Base-by-base conservation (phyloP, 306 rosid genomes). In the Ammopiptanthus mongolicus region DNA sequence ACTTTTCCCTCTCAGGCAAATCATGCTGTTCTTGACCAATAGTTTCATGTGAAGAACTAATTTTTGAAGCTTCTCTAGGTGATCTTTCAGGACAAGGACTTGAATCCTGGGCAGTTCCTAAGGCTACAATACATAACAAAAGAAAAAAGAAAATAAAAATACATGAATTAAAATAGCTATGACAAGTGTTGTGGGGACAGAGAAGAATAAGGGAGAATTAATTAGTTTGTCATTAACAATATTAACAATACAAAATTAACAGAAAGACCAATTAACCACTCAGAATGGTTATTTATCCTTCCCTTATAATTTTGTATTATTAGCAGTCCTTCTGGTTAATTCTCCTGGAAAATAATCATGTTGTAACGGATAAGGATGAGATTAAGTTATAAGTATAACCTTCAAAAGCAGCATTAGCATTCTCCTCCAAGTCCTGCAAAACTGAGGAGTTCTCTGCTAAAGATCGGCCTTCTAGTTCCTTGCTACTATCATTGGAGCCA, bases 351-450 rank as follows among this genome's bases (percentile, higher is more conserved):
- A 60, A 25, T 3, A 52, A 58, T 7, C 36, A 10, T 41, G 8
- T n/a, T 46, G 2, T 14, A 34, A 59, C 5, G 25, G 75, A 65
- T 34, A 71, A 74, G 50, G 29, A 51, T 3, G 50, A 62, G 62
- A 78, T 25, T 25, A 25, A 23, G n/a, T n/a, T n/a, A 61, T 63
- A 7, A 59, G 70, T 69, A 74, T 29, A 80, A 92, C 97, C 94
- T 88, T 86, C 82, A 71, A 78, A 34, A 69, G 78, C 37, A 66
- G 82, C 72, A 64, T 29, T 52, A 21, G 63, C 52, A 77, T 74
- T 79, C 48, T 79, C 86, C 77, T 74, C 81, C 13, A 63, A 44
- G 77, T 69, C 77, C 41, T 74, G 77, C 73, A 75, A 77, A 73
- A 50, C 74, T 29, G 85, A 78, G 18, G 86, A 78, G 59, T 85